Evolutionary conservation across 768 basidiomycete species (phyloP).

Genomic region (Suillus spraguei): DNA sequence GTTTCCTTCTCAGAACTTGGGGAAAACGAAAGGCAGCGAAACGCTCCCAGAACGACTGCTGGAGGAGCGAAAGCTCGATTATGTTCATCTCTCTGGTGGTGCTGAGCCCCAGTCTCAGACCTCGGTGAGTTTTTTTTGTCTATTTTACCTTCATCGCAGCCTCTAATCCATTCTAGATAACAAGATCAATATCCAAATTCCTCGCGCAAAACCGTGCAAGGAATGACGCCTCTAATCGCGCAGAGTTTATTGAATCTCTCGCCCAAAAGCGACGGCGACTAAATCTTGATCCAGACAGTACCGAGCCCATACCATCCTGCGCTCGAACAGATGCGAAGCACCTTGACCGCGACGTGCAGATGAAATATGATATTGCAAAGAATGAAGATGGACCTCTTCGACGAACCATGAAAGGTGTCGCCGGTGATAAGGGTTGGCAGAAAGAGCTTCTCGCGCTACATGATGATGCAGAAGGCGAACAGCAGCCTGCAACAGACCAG

Average conservation of each 20-base stretch:
- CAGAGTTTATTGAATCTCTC: constrained; percentile 68
- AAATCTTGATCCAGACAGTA: constrained; percentile 35
- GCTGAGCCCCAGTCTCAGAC: constrained; percentile 54
- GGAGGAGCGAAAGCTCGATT: constrained; percentile 71
- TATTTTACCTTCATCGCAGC: neutral
- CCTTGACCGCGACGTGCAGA: constrained; percentile 73
- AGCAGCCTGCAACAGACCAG: constrained; percentile 63
- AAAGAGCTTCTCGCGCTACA: constrained; percentile 19
- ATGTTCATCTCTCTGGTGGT: constrained; percentile 53
- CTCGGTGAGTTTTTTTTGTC: constrained; percentile 50
- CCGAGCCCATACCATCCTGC: constrained; percentile 52
- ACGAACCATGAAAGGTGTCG: constrained; percentile 49
- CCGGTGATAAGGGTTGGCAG: constrained; percentile 15
- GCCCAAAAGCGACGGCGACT: constrained; percentile 55
- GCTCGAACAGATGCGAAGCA: constrained; percentile 75
- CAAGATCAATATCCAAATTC: constrained; percentile 70
- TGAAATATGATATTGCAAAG: constrained; percentile 88
- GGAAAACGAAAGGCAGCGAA: constrained; percentile 32
- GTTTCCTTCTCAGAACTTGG: constrained; percentile 26
- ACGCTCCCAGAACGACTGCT: constrained; percentile 39
- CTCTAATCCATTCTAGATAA: constrained; percentile 47
- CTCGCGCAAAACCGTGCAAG: constrained; percentile 70
- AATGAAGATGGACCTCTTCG: constrained; percentile 78
- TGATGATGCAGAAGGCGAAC: constrained; percentile 40
- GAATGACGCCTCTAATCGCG: constrained; percentile 76